Conservation (phyloP, 208 protist species). For the Endotrypanum monterogeii region DNA sequence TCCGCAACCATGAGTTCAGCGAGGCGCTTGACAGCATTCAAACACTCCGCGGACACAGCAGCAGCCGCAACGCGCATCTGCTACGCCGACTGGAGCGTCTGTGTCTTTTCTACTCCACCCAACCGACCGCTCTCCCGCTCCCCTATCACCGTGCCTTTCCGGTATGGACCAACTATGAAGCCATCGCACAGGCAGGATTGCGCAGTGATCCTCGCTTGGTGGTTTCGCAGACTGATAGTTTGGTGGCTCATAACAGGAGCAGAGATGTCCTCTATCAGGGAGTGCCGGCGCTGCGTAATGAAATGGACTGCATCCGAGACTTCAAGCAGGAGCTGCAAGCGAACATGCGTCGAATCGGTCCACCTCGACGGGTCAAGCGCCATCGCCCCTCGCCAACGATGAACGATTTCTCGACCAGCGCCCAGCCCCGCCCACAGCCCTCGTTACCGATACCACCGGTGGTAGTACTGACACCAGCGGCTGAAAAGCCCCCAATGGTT, state of each 20-base stretch:
- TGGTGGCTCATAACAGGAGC: slow-evolving; percentile 11
- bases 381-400: slow-evolving; percentile 1
- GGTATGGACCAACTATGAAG: slow-evolving; percentile 76
- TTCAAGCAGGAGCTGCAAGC: slow-evolving; percentile 81
- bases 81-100: slow-evolving; percentile 65
- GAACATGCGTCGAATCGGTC: slow-evolving; percentile 47
- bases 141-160: slow-evolving; percentile 74
- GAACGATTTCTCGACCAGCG: slow-evolving; percentile 8
- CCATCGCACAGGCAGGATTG: slow-evolving; percentile 36
- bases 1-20: slow-evolving; percentile 76
- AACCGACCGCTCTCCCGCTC: slow-evolving; percentile 36
- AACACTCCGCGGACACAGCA: slow-evolving; percentile 24
- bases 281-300: slow-evolving; percentile 22
- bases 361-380: slow-evolving; percentile 1
- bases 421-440: slow-evolving; percentile 19
- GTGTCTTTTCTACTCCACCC: slow-evolving; percentile 53
- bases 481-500: slow-evolving; percentile 8
- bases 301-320: slow-evolving; percentile 44
- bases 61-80: slow-evolving; percentile 27
- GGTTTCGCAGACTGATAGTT: slow-evolving; percentile 9
- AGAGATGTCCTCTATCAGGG: slow-evolving; percentile 23
- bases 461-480: slow-evolving; percentile 5
- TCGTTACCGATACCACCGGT: slow-evolving; percentile 13
- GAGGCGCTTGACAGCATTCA: slow-evolving; percentile 45
- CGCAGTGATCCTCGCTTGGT: slow-evolving; percentile 9